phyloP scores from a whole-genome alignment of 768 basidiomycete genomes.

The Amanita molliuscula region DNA sequence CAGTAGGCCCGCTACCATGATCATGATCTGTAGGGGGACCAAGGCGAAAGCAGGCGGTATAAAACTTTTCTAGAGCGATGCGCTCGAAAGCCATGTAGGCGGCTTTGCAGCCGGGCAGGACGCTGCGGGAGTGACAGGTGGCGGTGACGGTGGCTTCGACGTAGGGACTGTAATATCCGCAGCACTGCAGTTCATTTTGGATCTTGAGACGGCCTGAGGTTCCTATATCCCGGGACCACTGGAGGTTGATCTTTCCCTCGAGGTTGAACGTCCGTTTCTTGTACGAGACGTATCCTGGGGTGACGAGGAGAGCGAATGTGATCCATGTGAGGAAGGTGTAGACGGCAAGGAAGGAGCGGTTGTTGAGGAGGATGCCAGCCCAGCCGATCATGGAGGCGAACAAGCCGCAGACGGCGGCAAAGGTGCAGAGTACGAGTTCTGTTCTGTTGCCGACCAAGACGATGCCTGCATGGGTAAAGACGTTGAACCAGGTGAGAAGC shows the following conservation, averaged over 20 bases:
- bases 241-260: conserved; percentile 69
- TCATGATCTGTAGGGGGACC: conserved; percentile 55
- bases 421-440: conserved; percentile 63
- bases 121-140: conserved; percentile 64
- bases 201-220: conserved; percentile 51
- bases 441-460: conserved; percentile 58
- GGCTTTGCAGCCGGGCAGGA: conserved; percentile 66
- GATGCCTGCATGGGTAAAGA: conserved; percentile 60
- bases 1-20: conserved; percentile 55
- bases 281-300: conserved; percentile 74
- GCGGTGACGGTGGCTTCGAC: conserved; percentile 68
- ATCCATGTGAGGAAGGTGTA: conserved; percentile 75
- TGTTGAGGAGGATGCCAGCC: conserved; percentile 76
- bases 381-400: conserved; percentile 66
- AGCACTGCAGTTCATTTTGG: conserved; percentile 69
- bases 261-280: conserved; percentile 68
- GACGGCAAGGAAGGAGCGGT: conserved; percentile 69
- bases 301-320: conserved; percentile 57
- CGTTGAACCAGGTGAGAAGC: conserved; percentile 70
- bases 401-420: conserved; percentile 48
- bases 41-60: conserved; percentile 51
- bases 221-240: conserved; percentile 61
- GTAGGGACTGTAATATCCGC: conserved; percentile 74
- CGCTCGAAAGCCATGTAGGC: conserved; percentile 51
- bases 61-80: conserved; percentile 50